phyloP scores from a whole-genome alignment of 345 rosid species.

The Cardamine chenopodiifolia region DNA sequence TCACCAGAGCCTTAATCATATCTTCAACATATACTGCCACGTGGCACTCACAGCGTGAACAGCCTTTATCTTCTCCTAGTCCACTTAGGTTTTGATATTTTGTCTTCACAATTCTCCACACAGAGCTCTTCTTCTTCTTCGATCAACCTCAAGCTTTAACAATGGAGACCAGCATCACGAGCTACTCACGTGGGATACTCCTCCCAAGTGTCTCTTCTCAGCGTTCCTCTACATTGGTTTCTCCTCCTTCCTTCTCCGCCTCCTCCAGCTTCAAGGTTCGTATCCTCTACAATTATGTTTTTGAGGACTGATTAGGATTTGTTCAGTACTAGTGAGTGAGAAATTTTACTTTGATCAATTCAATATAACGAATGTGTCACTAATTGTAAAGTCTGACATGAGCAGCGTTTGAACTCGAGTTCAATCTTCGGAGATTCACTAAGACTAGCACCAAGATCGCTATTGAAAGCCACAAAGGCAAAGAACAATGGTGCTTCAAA shows the following conservation, averaged over 20 bases:
- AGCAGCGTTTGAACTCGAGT: constrained; percentile 53
- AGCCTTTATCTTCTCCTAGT: constrained; percentile 34
- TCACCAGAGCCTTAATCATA: constrained; percentile 35
- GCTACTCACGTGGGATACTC: constrained; percentile 66
- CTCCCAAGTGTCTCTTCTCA: constrained; percentile 70
- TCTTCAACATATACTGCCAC: constrained; percentile 33
- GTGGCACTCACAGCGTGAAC: constrained; percentile 34
- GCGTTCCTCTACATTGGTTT: constrained; percentile 62
- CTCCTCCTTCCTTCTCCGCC: constrained; percentile 59
- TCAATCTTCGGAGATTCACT: constrained; percentile 79
- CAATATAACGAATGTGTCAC: not conserved
- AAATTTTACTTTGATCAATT: not conserved
- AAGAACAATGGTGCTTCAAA: constrained; percentile 59
- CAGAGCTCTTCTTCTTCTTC: constrained; percentile 22
- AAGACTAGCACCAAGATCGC: constrained; percentile 55
- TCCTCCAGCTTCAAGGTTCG: constrained; percentile 72
- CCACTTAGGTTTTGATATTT: constrained; percentile 28
- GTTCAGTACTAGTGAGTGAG: constrained; percentile 6
- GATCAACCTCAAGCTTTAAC: constrained; percentile 19
- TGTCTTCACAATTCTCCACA: constrained; percentile 17
- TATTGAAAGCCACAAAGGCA: constrained; percentile 52
- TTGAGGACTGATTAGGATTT: not conserved
- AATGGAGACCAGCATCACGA: constrained; percentile 75
- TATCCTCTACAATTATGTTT: not conserved
- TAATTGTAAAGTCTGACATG: not conserved